These are phyloP conservation scores for Aspergillus pseudonomiae DNA, from an alignment of 2,329 filamentous ascomycete species.

Conservation along the genomic window DNA sequence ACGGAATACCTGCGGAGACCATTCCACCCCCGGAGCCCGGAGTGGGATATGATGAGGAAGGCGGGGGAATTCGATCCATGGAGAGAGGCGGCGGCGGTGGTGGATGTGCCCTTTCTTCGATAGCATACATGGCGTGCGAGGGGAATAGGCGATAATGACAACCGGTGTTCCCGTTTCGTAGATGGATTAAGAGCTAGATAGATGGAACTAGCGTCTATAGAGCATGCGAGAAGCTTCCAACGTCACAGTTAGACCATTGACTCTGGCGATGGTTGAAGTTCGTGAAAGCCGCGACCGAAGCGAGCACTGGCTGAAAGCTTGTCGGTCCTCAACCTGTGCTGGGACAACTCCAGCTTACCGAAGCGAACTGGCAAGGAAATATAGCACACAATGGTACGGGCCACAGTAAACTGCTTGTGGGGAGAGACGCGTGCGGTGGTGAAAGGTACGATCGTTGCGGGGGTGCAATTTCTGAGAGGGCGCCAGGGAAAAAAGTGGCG, in stretches of 20 bases:
- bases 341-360: not conserved
- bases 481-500: slow-evolving; percentile 15
- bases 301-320: slow-evolving; percentile 6
- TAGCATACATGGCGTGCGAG: slow-evolving; percentile 38
- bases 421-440: not conserved
- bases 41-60: slow-evolving; percentile 39
- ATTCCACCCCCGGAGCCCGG: slow-evolving; percentile 36
- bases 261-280: slow-evolving; percentile 15
- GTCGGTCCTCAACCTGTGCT: slow-evolving; percentile 8
- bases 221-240: slow-evolving; percentile 14
- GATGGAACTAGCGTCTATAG: not conserved
- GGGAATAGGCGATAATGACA: slow-evolving; percentile 11
- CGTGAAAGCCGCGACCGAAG: slow-evolving; percentile 15
- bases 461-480: slow-evolving; percentile 13
- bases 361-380: not conserved
- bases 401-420: not conserved
- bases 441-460: slow-evolving; percentile 8
- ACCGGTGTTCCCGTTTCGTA: not conserved
- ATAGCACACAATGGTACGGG: not conserved
- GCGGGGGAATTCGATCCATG: slow-evolving; percentile 44
- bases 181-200: not conserved
- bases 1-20: slow-evolving; percentile 31
- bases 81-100: slow-evolving; percentile 41
- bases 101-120: slow-evolving; percentile 42
- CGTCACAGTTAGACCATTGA: slow-evolving; percentile 35